These are phyloP conservation scores for Aschersonia sp. DNA, from an alignment of 2,329 filamentous ascomycete genomes.

Conservation along the genomic window DNA sequence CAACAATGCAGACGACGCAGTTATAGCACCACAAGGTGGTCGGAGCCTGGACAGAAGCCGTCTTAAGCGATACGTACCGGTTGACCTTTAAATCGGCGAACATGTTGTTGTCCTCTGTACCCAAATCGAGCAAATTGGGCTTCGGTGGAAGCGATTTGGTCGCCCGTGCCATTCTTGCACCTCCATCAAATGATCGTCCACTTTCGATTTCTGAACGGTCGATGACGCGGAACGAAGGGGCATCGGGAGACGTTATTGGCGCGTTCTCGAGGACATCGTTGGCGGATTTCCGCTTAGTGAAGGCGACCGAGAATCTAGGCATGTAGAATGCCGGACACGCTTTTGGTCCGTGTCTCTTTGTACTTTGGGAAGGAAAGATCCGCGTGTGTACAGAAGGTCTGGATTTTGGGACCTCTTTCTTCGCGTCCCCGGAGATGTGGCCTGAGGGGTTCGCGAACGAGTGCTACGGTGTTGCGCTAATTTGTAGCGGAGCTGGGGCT, in stretches of 20 bases:
- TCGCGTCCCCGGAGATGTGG: too few relatives aligned
- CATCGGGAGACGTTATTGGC: slow-evolving; percentile 23
- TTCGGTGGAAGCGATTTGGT: slow-evolving; percentile 21
- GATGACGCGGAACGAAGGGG: slow-evolving; percentile 43
- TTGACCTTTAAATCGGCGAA: slow-evolving; percentile 40
- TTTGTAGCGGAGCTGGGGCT: too few relatives aligned
- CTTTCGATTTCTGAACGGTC: slow-evolving; percentile 32
- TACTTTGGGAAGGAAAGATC: too few relatives aligned
- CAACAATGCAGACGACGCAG: too few relatives aligned
- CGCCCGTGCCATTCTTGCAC: slow-evolving; percentile 26
- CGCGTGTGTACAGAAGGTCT: too few relatives aligned
- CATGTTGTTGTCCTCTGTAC: slow-evolving; percentile 44
- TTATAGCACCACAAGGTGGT: not conserved
- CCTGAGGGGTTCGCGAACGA: too few relatives aligned
- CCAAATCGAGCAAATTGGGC: slow-evolving; percentile 20
- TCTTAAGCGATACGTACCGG: slow-evolving; percentile 29
- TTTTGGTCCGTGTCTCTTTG: too few relatives aligned
- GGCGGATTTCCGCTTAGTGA: slow-evolving; percentile 45
- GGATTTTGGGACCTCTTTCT: too few relatives aligned
- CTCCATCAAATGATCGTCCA: slow-evolving; percentile 36
- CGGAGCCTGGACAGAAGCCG: not conserved
- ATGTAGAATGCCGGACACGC: slow-evolving; percentile 27
- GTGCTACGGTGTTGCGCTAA: too few relatives aligned
- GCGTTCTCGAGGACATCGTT: slow-evolving; percentile 40
- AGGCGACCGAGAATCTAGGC: slow-evolving; percentile 47